Evolutionary conservation across 2,329 filamentous ascomycete genomes (phyloP), one percentile per base, ranked within the genome.

Genomic region (Ophiostoma angusticollis): DNA sequence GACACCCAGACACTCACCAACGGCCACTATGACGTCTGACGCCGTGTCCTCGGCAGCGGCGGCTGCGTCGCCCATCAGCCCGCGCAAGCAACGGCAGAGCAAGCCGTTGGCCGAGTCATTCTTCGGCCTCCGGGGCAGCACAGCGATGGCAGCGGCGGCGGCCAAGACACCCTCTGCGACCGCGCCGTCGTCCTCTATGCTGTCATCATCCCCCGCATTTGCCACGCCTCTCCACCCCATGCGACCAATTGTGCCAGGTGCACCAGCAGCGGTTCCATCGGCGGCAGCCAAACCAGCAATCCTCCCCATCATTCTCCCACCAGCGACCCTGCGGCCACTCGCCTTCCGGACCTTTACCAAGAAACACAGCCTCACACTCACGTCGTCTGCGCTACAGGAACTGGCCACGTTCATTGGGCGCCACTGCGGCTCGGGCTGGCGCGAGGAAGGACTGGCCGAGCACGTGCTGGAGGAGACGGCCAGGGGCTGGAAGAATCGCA

Each of bases 321-420:
- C 87, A 0, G 76, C 85, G 9, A 93, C 84, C 0, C 65, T 98
- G 29, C 73, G 93, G 45, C 89, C 91, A 3, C 69, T 96, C 16
- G 93, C 91, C 8, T 96, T 98, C 54, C 78, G 91, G 33, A 93
- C 84, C 0, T 93, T 98, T 49, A 98, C 91, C 2, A 95, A 95
- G 60, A 98, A 96, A 55, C 85, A 98, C 61, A 93, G 89, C 50
- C 67, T 98, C 40, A 96, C 87, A 0, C 74, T 98, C 38, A 87
- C 84, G 7, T 91, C 89, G 0, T 77, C 86, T 0, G 85, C 91
- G 0, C 65, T 98, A 5, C 79, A 89, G 57, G 75, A 83, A 33
- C 69, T 98, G 23, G 87, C 91, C 16, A 71, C 74, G 1, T 98
- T 98, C 57, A 81, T 98, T 38, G 93, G 91, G 9, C 80, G 84